Conservation (phyloP, 768 basidiomycete species). For the Podaxis sp. region DNA sequence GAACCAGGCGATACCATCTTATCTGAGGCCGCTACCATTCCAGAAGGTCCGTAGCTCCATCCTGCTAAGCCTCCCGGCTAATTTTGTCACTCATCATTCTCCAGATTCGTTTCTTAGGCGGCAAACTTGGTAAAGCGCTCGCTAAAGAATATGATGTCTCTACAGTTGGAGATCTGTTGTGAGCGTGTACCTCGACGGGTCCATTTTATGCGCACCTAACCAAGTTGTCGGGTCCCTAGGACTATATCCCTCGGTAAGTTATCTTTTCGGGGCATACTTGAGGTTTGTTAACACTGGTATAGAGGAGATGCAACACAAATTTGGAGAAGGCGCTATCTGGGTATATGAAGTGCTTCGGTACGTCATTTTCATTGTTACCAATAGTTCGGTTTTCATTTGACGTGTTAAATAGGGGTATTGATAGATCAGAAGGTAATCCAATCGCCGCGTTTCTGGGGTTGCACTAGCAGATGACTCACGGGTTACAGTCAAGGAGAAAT, state of each 20-base stretch:
- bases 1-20: conserved; percentile 79
- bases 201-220: conserved; percentile 6
- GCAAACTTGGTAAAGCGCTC: conserved; percentile 87
- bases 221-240: conserved; percentile 30
- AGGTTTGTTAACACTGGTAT: conserved; percentile 14
- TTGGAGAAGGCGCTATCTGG: conserved; percentile 86
- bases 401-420: conserved; percentile 62
- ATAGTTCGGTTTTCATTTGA: conserved; percentile 3
- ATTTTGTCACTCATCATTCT: not conserved
- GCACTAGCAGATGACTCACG: conserved; percentile 1
- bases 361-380: conserved; percentile 18
- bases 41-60: conserved; percentile 57
- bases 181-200: conserved; percentile 27
- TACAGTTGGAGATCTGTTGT: conserved; percentile 91
- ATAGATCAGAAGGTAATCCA: conserved; percentile 75
- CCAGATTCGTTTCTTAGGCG: conserved; percentile 92
- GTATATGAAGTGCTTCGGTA: conserved; percentile 89
- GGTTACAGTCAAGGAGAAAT: conserved; percentile 77
- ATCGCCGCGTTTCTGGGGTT: not conserved
- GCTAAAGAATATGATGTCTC: conserved; percentile 87
- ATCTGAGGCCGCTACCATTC: conserved; percentile 82
- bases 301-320: conserved; percentile 81
- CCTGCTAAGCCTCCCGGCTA: not conserved
- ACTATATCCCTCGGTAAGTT: conserved; percentile 54
- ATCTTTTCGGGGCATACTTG: not conserved